Percentiles rank a stretch among this genome's conserved stretches.
These are phyloP conservation scores for Sistotremastrum suecicum DNA, from an alignment of 768 basidiomycete species.

Conservation along the genomic window DNA sequence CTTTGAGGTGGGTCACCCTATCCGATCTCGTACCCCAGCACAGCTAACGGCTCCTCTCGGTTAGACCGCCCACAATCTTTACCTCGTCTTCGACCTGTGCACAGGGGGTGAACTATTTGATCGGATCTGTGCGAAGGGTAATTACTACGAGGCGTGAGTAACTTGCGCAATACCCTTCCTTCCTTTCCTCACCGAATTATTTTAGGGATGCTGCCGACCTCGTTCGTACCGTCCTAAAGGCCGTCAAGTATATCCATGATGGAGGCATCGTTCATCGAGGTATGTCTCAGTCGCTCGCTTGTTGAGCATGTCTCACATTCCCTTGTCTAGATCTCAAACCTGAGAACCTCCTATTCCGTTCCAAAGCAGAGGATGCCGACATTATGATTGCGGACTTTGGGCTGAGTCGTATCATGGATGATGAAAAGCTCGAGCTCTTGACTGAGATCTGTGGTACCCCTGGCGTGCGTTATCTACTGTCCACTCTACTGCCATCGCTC, in stretches of 20 bases:
- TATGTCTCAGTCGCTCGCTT: conserved; percentile 14
- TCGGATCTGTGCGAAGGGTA: conserved; percentile 93
- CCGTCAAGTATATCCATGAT: conserved; percentile 86
- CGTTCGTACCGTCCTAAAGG: conserved; percentile 71
- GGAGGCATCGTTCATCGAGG: conserved; percentile 89
- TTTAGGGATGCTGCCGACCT: conserved; percentile 81
- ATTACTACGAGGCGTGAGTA: conserved; percentile 84
- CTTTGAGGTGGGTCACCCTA: conserved; percentile 55
- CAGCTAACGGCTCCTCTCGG: not conserved
- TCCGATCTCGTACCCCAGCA: conserved; percentile 1
- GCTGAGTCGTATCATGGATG: conserved; percentile 79
- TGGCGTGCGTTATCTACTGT: conserved; percentile 35
- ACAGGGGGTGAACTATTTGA: conserved; percentile 98
- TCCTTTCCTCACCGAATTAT: not conserved
- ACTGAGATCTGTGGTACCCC: conserved; percentile 96
- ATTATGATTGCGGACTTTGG: conserved; percentile 98
- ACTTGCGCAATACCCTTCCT: not conserved
- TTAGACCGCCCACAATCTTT: conserved; percentile 83
- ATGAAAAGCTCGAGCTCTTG: conserved; percentile 71
- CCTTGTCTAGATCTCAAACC: conserved; percentile 73
- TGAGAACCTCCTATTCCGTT: conserved; percentile 93
- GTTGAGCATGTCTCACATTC: not conserved
- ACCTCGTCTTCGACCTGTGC: conserved; percentile 92
- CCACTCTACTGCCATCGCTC: not conserved
- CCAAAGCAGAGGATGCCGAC: conserved; percentile 77